Evolutionary conservation across 495 filamentous ascomycete genomes (phyloP), one percentile per base, ranked within the genome.

Genomic region (Astrothelium subdiscretum): DNA sequence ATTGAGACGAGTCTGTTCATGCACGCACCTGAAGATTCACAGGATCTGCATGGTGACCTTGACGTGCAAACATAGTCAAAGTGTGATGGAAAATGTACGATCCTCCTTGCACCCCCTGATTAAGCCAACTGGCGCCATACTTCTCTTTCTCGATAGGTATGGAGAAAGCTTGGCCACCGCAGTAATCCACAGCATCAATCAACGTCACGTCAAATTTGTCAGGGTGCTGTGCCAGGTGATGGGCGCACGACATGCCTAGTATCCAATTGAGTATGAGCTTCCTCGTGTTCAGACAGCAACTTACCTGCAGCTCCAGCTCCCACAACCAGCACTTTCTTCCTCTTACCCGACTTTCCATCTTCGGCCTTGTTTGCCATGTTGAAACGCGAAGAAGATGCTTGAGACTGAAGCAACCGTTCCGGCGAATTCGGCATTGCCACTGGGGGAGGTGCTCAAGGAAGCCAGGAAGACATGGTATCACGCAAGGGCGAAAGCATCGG

Each of bases 61-160:
- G 87, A 32, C 76, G 78, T 26, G 78, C 77, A 69, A 92, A 91
- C 79, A 90, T 90, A 57, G 83, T 86, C 71, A 91, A 80, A 5
- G 88, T 92, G 68, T 92, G 89, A 67, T 88, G 85, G 76, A 92
- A 95, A 60, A 87, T 88, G 12, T 78, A 76, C 22, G 86, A 89
- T 3, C 89, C 90, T 2, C 90, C 89, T 67, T 95, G 89, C 1
- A 95, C 90, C 13, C 89, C 90, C 65, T 95, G 83, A 67, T 95
- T 95, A 66, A 91, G 79, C 89, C 88, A 92, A 31, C 78, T 78
- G 1, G 88, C 83, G 2, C 87, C 87, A 67, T 87, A 78, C 62
- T 81, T 81, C 15, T 79, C 68, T 64, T 85, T 79, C 70, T 92
- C 85, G 8, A 95, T 68, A 2, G 85, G 71, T 54, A 92, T 89